Evolutionary conservation across 192 early-diverging fungal species (phyloP), one percentile per base, ranked within the genome.

Genomic region (Backusella westeae): DNA sequence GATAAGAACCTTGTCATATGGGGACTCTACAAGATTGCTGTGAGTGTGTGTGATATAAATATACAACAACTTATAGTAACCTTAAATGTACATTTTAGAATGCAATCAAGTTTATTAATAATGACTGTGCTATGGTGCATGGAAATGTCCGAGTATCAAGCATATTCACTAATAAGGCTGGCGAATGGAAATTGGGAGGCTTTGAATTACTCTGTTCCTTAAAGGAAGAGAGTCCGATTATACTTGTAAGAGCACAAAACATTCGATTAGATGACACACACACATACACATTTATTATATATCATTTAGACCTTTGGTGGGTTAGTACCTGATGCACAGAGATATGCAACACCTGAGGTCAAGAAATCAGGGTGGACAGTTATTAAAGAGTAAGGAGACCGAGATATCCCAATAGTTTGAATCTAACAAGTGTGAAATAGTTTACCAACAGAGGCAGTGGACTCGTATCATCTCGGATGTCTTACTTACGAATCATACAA

Each of bases 181-280:
- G 97, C 65, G 97, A 99, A 81, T 99, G 96, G 96, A 95, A 91
- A 74, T 85, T 99, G 36, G 93, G 94, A n/a, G 96, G 95, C 3
- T 87, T 97, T 44, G 97, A 99, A 71, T 71, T 93, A 23, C 75
- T 94, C 32, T 89, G 90, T 65, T 89, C 88, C 6, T 77, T 90
- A 67, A 93, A 89, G 52, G 93, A 96, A 74, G 90, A 92, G 46
- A 83, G 85, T 44, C 88, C 91, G 1, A 76, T 91, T 7, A 81
- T 95, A 26, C 59, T 90, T 49, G 88, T 88, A 80, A 80, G 78
- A 63, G 9, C 32, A 67, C 3, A 38, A 8, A 70, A 32, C 15
- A 56, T 3, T 32, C 32, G 32, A 32, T 32, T 32, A 32, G 32
- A 32, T 3, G 32, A 32, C 29, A 32, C 2, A 32, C 29, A 32